phyloP scores from a whole-genome alignment of 495 filamentous ascomycete genomes.

The Cercophora newfieldiana region DNA sequence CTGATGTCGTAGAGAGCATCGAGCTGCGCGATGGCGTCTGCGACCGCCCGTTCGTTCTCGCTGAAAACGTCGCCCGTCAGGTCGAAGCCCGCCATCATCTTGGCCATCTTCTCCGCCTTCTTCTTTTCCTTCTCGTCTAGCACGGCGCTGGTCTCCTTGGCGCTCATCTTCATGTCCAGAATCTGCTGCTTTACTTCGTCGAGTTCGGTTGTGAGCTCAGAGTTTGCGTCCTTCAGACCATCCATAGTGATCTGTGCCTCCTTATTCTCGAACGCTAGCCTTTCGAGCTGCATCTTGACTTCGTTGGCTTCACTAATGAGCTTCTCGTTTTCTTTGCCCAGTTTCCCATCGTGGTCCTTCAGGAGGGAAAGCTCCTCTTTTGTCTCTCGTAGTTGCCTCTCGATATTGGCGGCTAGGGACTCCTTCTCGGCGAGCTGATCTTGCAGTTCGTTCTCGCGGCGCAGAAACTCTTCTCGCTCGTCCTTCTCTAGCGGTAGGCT shows the following conservation, averaged over 20 bases:
- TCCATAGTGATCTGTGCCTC: conserved; percentile 98
- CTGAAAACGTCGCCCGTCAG: conserved; percentile 87
- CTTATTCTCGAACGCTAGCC: conserved; percentile 92
- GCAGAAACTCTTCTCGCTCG: conserved; percentile 92
- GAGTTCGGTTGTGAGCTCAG: conserved; percentile 84
- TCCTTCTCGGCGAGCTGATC: conserved; percentile 95
- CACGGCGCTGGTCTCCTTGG: conserved; percentile 84
- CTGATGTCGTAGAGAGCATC: conserved; percentile 76
- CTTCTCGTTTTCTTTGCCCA: conserved; percentile 83
- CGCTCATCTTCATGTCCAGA: conserved; percentile 90
- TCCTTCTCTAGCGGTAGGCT: conserved; percentile 90
- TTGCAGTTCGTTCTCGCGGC: conserved; percentile 94
- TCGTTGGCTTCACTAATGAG: conserved; percentile 83
- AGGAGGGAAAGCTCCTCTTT: conserved; percentile 79
- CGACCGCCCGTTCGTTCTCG: conserved; percentile 82
- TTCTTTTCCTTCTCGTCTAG: conserved; percentile 96
- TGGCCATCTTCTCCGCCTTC: conserved; percentile 98
- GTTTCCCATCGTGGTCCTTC: conserved; percentile 78
- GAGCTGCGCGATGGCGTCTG: conserved; percentile 75
- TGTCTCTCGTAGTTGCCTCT: conserved; percentile 73
- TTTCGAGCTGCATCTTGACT: conserved; percentile 92
- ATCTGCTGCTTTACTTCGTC: conserved; percentile 97
- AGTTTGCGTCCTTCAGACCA: conserved; percentile 90
- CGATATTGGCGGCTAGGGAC: conserved; percentile 71
- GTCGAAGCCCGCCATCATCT: conserved; percentile 99